Evolutionary conservation across 2,329 filamentous ascomycete species (phyloP), one percentile per base, ranked within the genome.

Genomic region (Microcyclospora pomicola): DNA sequence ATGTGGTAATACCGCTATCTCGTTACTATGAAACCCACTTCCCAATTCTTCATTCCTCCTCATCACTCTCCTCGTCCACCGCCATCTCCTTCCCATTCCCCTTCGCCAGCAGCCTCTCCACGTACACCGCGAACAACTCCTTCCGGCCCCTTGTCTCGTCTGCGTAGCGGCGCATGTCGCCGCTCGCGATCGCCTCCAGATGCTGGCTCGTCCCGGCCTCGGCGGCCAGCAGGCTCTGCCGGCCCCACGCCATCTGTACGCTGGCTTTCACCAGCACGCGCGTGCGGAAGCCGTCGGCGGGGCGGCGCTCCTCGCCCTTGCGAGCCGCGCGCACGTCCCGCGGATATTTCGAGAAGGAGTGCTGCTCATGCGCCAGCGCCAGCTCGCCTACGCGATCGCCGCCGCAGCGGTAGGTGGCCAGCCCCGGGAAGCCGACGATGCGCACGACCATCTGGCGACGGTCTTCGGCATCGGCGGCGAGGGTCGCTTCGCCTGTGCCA

Each of bases 141-240:
- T 24, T 24, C 19, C 19, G 19, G 19, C 19, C 19, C 7, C n/a
- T n/a, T n/a, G n/a, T n/a, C n/a, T n/a, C n/a, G n/a, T 24, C 19
- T 7, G 4, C 7, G 19, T 24, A 24, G 5, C 19, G 19, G 19
- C 19, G 4, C 19, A 24, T 24, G 19, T 24, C 19, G 19, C 19
- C 19, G 19, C 19, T 24, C 19, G 19, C 19, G 27, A 46, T 39
- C 2, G 50, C 51, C 29, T 53, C 47, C 9, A 54, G 41, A 39
- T 53, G 46, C 9, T 39, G 38, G 9, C 43, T 47, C 11, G 52
- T 55, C n/a, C 51, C 52, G 10, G 52, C 51, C 37, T 55, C 51
- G 24, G 42, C 49, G 10, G 52, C 52, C 37, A 55, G 38, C 12
- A 54, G 45, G 28, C 48, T 33, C 39, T 55, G 53, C 41, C 46